A percentile compares a stretch with the other conserved stretches of the same genome.
These are phyloP conservation scores for Irpex sp. DNA, from an alignment of 1,284 basidiomycete species.

Conservation along the genomic window DNA sequence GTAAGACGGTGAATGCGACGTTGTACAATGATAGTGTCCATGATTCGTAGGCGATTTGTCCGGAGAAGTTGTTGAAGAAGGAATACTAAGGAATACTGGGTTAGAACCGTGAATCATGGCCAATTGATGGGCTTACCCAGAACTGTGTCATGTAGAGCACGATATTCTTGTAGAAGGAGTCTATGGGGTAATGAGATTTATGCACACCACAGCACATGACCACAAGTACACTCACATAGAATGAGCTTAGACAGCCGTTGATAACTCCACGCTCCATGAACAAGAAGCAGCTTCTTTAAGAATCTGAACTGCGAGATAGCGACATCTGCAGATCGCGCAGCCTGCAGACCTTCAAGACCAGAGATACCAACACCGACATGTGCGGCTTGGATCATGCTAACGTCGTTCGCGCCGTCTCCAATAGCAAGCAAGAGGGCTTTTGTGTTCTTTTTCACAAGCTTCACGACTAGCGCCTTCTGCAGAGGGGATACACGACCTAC, in stretches of 20 bases:
- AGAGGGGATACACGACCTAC: constrained; percentile 94
- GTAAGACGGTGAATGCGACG: constrained; percentile 91
- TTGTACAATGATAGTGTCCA: constrained; percentile 97
- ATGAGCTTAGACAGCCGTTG: constrained; percentile 93
- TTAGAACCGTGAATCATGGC: constrained; percentile 5
- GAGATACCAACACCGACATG: constrained; percentile 98
- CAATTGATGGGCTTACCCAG: constrained; percentile 62
- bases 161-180: constrained; percentile 97
- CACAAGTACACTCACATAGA: constrained; percentile 60
- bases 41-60: constrained; percentile 96
- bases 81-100: constrained; percentile 65
- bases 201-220: neutral
- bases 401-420: constrained; percentile 96
- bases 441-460: constrained; percentile 96
- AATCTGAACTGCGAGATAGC: constrained; percentile 99
- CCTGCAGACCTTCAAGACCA: constrained; percentile 97
- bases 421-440: constrained; percentile 89
- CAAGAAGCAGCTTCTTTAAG: constrained; percentile 92
- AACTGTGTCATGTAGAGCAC: constrained; percentile 97
- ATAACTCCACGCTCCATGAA: constrained; percentile 99
- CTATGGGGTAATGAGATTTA: constrained; percentile 34
- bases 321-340: constrained; percentile 93
- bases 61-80: constrained; percentile 98
- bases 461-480: constrained; percentile 97
- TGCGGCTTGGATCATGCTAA: constrained; percentile 95